phyloP scores from a whole-genome alignment of 129 eudicot species.

The Lactuca saligna region DNA sequence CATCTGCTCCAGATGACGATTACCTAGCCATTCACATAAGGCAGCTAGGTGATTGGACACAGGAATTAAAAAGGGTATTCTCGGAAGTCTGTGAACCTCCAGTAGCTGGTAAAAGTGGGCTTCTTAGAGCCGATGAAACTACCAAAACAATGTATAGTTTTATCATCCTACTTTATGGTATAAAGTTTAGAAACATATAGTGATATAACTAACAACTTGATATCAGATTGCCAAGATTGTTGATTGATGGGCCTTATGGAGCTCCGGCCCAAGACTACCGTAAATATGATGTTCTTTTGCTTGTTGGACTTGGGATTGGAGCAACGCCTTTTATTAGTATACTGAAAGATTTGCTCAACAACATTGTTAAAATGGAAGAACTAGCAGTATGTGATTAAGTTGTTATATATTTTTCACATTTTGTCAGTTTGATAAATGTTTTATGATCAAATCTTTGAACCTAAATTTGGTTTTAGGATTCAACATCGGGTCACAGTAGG shows the following conservation, averaged over 20 bases:
- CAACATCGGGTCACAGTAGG: constrained; percentile 60
- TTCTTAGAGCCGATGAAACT: constrained; percentile 89
- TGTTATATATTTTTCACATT: no score
- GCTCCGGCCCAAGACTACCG: constrained; percentile 97
- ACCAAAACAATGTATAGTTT: constrained; percentile 63
- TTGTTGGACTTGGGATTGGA: constrained; percentile 97
- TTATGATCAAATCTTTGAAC: background rate
- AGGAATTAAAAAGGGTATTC: constrained; percentile 73
- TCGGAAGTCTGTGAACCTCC: constrained; percentile 92
- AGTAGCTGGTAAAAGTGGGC: constrained; percentile 74
- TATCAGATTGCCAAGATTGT: constrained; percentile 83
- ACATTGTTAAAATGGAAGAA: constrained; percentile 91
- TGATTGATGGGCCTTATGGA: constrained; percentile 96
- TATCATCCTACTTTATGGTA: background rate
- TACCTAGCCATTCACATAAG: constrained; percentile 87
- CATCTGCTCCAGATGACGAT: constrained; percentile 96
- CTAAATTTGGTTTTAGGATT: constrained; percentile 52
- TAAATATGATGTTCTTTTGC: constrained; percentile 85
- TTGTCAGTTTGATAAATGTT: no score
- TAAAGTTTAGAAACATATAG: no score
- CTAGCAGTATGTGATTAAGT: constrained; percentile 65
- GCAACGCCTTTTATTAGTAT: constrained; percentile 98
- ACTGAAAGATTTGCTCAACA: constrained; percentile 88
- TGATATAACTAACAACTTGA: background rate
- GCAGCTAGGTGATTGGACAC: constrained; percentile 97